phyloP scores from a whole-genome alignment of 345 rosid genomes.

The Gossypium australe region DNA sequence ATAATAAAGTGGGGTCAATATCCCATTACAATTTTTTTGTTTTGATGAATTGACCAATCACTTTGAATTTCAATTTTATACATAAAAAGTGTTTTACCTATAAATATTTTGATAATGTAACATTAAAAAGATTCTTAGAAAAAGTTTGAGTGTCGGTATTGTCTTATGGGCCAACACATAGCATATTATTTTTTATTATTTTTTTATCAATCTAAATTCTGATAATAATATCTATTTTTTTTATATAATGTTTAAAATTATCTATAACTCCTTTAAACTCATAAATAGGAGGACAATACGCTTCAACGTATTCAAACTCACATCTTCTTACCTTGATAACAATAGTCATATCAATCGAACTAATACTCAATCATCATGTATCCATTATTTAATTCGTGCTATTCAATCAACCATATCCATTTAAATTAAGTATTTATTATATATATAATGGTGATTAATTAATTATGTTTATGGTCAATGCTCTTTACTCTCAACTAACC shows the following conservation, averaged over 20 bases:
- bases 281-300: too few species aligned
- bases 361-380: too few species aligned
- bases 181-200: too few species aligned
- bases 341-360: too few species aligned
- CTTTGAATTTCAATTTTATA: not conserved
- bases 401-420: not conserved
- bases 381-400: not conserved
- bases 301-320: accelerated
- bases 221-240: too few species aligned
- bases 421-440: not conserved
- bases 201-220: too few species aligned
- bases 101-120: not conserved
- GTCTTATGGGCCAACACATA: not conserved
- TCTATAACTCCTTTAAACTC: accelerated
- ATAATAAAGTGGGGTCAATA: too few species aligned
- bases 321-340: accelerated
- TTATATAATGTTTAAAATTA: too few species aligned
- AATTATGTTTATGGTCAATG: not conserved
- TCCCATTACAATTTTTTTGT: too few species aligned
- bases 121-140: not conserved
- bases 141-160: not conserved
- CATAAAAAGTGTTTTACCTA: not conserved
- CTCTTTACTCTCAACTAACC: not conserved
- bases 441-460: not conserved
- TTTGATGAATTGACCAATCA: not conserved